Evolutionary conservation across 331 rosid species (phyloP), one percentile per base, ranked within the genome.

Genomic region (Quercus tomentella): DNA sequence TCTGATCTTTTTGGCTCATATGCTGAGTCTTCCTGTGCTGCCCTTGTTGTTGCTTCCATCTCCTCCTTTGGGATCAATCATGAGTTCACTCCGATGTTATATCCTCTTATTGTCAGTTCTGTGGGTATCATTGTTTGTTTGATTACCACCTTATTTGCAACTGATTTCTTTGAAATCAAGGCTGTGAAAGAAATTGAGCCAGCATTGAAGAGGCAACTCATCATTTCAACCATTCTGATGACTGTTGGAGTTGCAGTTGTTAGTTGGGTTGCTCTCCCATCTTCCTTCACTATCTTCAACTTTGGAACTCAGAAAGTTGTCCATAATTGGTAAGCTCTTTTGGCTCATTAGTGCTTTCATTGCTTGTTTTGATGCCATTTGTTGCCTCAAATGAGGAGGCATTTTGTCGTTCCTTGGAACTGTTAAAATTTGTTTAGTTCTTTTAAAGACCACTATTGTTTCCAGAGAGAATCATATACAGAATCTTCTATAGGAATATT

Each of bases 1-100:
- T 96, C 99, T 22, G 99, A 96, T 79, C 97, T 96, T 58, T 93
- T 93, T 80, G 99, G 99, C 73, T 96, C 99, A 21, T 91, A 96
- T 73, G 99, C 99, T 1, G 99, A 96, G 93, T 81, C 99, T 26
- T 96, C 99, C 16, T 96, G 99, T 88, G 99, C 99, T 74, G 99
- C 99, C 54, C 97, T 96, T 51, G 97, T 96, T 80, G 96, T 96
- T 74, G 99, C 97, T 75, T 96, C 99, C 79, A 96, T 96, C 80
- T 96, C 99, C 41, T 96, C 99, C 18, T 96, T 96, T 7, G 98
- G 99, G 60, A 84, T 88, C 77, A 90, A 96, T 80, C 99, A 96
- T 16, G 97, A 96, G 85, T 84, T 81, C 0, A 87, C 99, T 66
- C 81, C 99, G 55, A 93, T 96, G 99, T 58, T 96, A 17, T 96